These are phyloP conservation scores for Beauveria australis DNA, from an alignment of 2,329 filamentous ascomycete species.

Conservation along the genomic window DNA sequence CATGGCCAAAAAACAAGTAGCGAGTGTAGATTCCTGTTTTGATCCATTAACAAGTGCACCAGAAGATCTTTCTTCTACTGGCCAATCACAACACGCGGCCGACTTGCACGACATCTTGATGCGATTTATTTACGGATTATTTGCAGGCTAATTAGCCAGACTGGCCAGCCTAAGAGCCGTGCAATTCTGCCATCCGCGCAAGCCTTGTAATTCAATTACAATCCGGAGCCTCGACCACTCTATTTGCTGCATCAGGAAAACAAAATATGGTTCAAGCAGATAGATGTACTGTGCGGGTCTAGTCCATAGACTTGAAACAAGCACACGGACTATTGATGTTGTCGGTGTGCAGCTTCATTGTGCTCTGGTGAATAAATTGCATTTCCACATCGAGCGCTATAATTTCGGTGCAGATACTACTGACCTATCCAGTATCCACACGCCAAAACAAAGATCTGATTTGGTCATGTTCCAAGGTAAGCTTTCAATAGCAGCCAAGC, in stretches of 20 bases:
- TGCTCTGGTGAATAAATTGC: not conserved
- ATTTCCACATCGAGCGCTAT: not conserved
- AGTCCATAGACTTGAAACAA: not conserved
- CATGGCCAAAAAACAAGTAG: too few relatives aligned
- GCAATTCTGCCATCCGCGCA: not conserved
- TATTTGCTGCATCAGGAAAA: not conserved
- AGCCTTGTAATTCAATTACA: not conserved
- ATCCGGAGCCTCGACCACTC: not conserved
- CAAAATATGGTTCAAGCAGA: not conserved
- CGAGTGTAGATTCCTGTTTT: too few relatives aligned
- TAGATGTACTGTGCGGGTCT: not conserved
- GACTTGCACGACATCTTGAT: too few relatives aligned
- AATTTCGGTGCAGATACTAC: not conserved
- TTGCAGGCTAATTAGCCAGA: not conserved
- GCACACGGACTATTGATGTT: not conserved
- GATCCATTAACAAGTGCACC: too few relatives aligned
- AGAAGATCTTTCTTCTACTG: too few relatives aligned
- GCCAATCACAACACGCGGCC: not conserved
- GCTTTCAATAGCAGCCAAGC: not conserved
- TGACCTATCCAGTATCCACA: not conserved
- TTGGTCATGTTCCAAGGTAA: not conserved
- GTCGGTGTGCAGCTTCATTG: slow-evolving; percentile 4
- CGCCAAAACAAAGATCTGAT: not conserved
- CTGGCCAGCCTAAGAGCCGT: not conserved
- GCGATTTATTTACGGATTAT: too few relatives aligned